phyloP scores from a whole-genome alignment of 305 asterid genomes.

The Solanum chacoense region DNA sequence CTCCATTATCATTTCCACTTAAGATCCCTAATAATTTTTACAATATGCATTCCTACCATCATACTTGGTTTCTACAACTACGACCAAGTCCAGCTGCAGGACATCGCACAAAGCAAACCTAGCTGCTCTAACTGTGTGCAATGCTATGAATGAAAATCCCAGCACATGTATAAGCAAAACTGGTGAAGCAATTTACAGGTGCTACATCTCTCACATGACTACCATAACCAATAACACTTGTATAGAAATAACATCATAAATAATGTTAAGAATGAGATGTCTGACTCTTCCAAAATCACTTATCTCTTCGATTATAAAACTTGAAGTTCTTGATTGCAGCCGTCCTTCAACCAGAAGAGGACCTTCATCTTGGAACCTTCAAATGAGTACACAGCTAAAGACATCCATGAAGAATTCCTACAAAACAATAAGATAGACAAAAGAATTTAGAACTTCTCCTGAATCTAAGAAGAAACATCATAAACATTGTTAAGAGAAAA shows the following conservation, averaged over 20 bases:
- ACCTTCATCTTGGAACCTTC: background rate
- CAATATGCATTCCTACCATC: background rate
- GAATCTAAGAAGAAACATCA: background rate
- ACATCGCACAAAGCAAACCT: background rate
- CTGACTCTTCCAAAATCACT: background rate
- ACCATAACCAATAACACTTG: background rate
- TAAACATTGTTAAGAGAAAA: background rate
- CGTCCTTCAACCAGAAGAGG: background rate
- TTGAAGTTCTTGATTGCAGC: background rate
- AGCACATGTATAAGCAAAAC: background rate
- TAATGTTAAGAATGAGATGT: background rate
- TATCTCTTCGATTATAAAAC: background rate
- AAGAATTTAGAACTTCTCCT: background rate
- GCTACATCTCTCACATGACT: background rate
- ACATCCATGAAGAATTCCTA: background rate
- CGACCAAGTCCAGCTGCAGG: background rate
- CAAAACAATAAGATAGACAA: background rate
- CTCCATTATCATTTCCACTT: background rate
- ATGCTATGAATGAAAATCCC: background rate
- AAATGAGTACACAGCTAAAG: background rate
- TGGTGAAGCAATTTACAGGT: background rate
- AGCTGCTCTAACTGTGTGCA: background rate
- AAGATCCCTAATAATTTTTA: background rate
- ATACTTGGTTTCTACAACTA: background rate
- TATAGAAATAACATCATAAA: background rate